Evolutionary conservation across 2,329 filamentous ascomycete genomes (phyloP), one percentile per base, ranked within the genome.

Genomic region (Parastagonospora avenae): DNA sequence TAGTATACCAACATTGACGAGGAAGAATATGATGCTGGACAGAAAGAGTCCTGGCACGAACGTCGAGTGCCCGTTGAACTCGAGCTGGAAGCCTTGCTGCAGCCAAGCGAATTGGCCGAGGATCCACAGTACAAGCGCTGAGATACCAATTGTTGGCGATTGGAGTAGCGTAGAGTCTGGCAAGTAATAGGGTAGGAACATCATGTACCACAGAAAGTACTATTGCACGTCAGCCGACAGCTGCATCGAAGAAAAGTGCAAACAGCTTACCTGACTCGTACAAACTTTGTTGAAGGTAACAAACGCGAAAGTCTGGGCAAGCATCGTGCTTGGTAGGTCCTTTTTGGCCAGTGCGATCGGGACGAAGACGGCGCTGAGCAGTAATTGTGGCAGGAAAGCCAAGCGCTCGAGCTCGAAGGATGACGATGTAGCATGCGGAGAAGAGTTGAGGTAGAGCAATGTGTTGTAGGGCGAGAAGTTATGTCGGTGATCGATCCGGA

Each of bases 221-320:
- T 96, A 4, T 14, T 7, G 7, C 4, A 9, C 8, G 30, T 57
- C 14, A 54, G 46, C 51, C 43, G 44, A 31, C 7, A 29, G 43
- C 28, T 14, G n/a, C 8, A 37, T 12, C 8, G 29, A 12, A 44
- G 19, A 30, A 16, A 7, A 14, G n/a, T n/a, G 10, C 29, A 14
- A 8, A 11, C 19, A 11, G 69, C 82, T 57, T 82, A 94, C 91
- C 83, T 97, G 93, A 67, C 92, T 96, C 2, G 94, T 99, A 81
- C 93, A 97, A 55, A 99, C 94, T 78, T 99, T 99, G 78, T 99
- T 99, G 64, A 97, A 97, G 0, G 92, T 88, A 4, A 97, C 94
- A 74, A 99, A 99, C 0, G 93, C 91, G 75, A 97, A 96, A 0
- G 94, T 97, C 76, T 99, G 94, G 4, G 91, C 91, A 55, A 97